Percentiles rank a stretch among this genome's conserved stretches.
These are phyloP conservation scores for Helicostylum pulchrum DNA, from an alignment of 192 early-diverging fungal genomes.

Conservation along the genomic window DNA sequence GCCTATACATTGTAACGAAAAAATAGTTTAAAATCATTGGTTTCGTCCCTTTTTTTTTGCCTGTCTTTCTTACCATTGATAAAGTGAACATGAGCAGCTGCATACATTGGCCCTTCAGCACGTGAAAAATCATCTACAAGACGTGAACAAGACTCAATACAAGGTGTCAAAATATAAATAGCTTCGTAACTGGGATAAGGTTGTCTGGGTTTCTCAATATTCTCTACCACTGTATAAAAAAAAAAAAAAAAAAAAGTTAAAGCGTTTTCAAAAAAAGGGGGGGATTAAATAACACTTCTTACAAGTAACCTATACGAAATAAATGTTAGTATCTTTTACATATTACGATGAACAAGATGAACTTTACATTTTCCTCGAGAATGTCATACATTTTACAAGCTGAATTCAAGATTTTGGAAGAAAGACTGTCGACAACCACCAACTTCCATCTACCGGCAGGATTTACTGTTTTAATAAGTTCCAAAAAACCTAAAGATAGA, in stretches of 20 bases:
- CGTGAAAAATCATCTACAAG: constrained; percentile 57
- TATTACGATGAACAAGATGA: background rate
- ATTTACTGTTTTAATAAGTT: constrained; percentile 76
- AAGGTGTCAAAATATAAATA: constrained; percentile 59
- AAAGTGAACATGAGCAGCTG: constrained; percentile 60
- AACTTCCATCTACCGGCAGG: constrained; percentile 79
- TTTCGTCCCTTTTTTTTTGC: background rate
- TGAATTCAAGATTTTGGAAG: constrained; percentile 70
- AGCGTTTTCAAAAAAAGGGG: background rate
- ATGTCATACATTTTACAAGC: constrained; percentile 77
- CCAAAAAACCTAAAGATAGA: constrained; percentile 49
- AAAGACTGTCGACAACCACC: constrained; percentile 71
- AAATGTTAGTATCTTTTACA: background rate
- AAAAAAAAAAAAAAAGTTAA: background rate
- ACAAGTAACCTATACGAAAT: constrained; percentile 21
- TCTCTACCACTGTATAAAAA: constrained; percentile 55
- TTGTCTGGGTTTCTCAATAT: constrained; percentile 53
- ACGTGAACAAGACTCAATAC: constrained; percentile 56
- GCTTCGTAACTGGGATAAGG: constrained; percentile 60
- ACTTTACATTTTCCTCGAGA: constrained; percentile 62
- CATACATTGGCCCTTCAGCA: constrained; percentile 51
- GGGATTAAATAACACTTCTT: background rate
- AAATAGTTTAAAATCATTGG: background rate
- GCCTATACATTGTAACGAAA: constrained; percentile 38
- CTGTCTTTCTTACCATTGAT: constrained; percentile 41